Evolutionary conservation across 495 filamentous ascomycete genomes (phyloP).

Genomic region (Ramalina intermedia): DNA sequence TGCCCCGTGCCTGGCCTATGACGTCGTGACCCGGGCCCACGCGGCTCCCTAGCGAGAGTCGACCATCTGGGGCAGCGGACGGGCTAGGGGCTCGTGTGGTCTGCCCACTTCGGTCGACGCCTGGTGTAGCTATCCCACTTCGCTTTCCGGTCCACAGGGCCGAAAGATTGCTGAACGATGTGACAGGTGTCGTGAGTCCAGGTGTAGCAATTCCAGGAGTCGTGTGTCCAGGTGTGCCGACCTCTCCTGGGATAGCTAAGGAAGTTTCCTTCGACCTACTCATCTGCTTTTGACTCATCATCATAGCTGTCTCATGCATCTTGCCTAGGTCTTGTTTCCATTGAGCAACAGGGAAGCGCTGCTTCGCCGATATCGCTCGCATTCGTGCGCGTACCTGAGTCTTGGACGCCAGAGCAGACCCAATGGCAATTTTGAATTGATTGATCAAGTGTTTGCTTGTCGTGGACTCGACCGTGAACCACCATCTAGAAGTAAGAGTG

Average conservation of each 20-base stretch:
- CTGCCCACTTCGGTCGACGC: conserved; percentile 3
- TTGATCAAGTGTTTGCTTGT: conserved; percentile 54
- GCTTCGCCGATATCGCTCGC: conserved; percentile 61
- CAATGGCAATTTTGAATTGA: conserved; percentile 58
- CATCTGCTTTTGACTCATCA: conserved; percentile 10
- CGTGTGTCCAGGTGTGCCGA: neutral
- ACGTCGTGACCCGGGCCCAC: conserved; percentile 18
- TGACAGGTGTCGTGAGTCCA: neutral
- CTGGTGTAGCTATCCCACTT: conserved; percentile 1
- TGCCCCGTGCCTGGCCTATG: conserved; percentile 10
- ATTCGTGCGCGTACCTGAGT: conserved; percentile 45
- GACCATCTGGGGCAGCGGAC: neutral
- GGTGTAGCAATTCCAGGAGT: neutral
- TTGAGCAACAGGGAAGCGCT: conserved; percentile 61
- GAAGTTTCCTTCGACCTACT: neutral
- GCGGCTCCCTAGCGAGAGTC: conserved; percentile 18
- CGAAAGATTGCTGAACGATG: conserved; percentile 1
- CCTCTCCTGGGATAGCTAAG: no score
- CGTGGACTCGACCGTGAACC: conserved; percentile 55
- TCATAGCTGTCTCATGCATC: conserved; percentile 40
- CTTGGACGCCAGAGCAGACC: conserved; percentile 49
- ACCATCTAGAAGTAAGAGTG: conserved; percentile 33
- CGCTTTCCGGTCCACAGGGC: neutral
- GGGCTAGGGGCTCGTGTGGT: conserved; percentile 10
- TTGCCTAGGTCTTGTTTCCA: conserved; percentile 51